These are phyloP conservation scores for Cokeromyces recurvatus DNA, from an alignment of 371 early-diverging fungal genomes.

Conservation along the genomic window DNA sequence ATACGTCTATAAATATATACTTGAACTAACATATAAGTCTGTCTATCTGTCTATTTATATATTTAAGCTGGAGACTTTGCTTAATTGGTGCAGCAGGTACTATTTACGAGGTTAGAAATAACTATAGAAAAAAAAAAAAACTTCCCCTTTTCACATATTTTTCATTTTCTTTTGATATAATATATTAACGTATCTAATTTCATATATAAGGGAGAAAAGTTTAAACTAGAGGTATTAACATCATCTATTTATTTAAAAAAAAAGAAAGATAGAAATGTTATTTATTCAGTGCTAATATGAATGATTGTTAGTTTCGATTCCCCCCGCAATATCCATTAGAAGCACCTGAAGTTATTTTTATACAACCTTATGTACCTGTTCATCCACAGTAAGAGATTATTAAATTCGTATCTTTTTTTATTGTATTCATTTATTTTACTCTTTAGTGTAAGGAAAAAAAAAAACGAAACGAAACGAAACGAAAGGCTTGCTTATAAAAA, in stretches of 20 bases:
- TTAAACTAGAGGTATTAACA: slow-evolving; percentile 55
- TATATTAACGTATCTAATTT: slow-evolving; percentile 7
- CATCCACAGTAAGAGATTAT: slow-evolving; percentile 90
- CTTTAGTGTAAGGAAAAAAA: background rate
- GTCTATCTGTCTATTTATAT: no score
- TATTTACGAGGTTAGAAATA: slow-evolving; percentile 52
- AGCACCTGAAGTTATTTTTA: slow-evolving; percentile 80
- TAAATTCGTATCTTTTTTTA: no score
- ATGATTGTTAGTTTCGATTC: slow-evolving; percentile 86
- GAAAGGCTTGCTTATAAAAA: no score
- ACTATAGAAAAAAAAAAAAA: no score
- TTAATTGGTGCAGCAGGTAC: slow-evolving; percentile 66
- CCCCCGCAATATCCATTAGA: slow-evolving; percentile 81
- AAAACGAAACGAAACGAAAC: background rate
- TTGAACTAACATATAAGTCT: no score
- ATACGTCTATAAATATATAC: no score
- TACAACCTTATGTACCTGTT: slow-evolving; percentile 63
- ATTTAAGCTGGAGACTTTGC: slow-evolving; percentile 61
- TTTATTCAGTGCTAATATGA: no score
- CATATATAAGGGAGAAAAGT: slow-evolving; percentile 50
- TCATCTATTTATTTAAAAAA: no score
- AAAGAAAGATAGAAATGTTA: no score
- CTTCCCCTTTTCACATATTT: no score
- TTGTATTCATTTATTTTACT: no score
- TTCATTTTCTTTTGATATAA: slow-evolving; percentile 1